These are phyloP conservation scores for Remersonia thermophila DNA, from an alignment of 2,329 filamentous ascomycete species.

Conservation along the genomic window DNA sequence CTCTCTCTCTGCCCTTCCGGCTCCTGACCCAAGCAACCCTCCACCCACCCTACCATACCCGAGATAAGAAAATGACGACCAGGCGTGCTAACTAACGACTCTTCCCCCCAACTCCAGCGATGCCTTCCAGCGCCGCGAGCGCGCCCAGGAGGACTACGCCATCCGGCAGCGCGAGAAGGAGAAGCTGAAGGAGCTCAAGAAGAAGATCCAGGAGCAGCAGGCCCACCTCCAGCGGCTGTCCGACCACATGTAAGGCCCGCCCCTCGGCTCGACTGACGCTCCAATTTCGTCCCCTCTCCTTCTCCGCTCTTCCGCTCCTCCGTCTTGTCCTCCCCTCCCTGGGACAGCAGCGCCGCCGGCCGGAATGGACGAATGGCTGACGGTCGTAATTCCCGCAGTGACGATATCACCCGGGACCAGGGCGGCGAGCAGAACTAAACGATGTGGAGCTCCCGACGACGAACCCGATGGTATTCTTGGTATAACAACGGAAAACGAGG, in stretches of 20 bases:
- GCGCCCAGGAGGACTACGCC: constrained; percentile 71
- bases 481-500: no score
- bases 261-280: not conserved
- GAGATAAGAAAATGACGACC: constrained; percentile 5
- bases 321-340: no score
- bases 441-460: no score
- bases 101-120: no score
- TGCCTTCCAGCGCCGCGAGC: constrained; percentile 84
- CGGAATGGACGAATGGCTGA: no score
- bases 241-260: constrained; percentile 62
- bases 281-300: not conserved
- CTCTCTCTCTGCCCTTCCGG: no score
- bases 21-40: not conserved
- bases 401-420: constrained; percentile 63
- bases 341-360: no score
- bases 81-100: no score
- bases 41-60: not conserved
- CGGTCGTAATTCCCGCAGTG: constrained; percentile 34
- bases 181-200: constrained; percentile 70
- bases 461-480: no score
- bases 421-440: constrained; percentile 54
- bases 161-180: constrained; percentile 80
- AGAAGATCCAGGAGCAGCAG: constrained; percentile 65
- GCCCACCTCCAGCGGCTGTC: constrained; percentile 74
- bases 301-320: not conserved